Base-by-base conservation (phyloP, 2,329 filamentous ascomycete genomes). In the Orbilia blumenaviensis region DNA sequence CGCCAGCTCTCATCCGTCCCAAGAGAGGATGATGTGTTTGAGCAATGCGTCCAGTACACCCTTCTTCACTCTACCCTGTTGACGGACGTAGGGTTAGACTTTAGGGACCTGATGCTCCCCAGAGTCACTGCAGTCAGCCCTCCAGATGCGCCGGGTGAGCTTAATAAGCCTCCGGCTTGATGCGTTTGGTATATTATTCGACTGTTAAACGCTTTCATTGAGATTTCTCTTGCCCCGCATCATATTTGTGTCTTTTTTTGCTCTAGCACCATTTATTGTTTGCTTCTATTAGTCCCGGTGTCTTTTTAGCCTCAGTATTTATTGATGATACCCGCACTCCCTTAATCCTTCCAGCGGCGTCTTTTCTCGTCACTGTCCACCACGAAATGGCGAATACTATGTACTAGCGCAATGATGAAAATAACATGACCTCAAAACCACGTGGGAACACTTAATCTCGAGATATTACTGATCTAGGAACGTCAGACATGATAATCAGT, bases 1-100 rank as follows among this genome's bases (percentile, higher is more conserved):
- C 87, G 94, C 73, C 95, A 98, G 83, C 85, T 99, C 77, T 96
- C 93, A 83, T 93, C 92, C 81, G 91, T 95, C 1, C 91, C 96
- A 76, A 87, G 86, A 58, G 89, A 88, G n/a, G 90, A 91, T 12
- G 86, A 89, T 48, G 87, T 92, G 0, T 97, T 93, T 92, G 88
- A 87, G 63, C 88, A 92, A 80, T 98, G 95, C 83, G 89, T 97
- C 85, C 88, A 91, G 46, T 88, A 91, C 78, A 93, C 94, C 3
- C 90, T 89, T 82, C 89, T 91, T 63, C 94, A 98, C 83, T 92
- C 92, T 0, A 86, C 86, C 72, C 89, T 95, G 85, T 84, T 99
- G 72, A 87, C 88, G 4, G 92, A 96, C 76, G 94, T 97, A 21
- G 94, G 94, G 0, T 84, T 99, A 32, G 94, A 99, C 82, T 98